These are phyloP conservation scores for Vitis rupestris DNA, from an alignment of 164 flowering plant genomes.

Conservation along the genomic window DNA sequence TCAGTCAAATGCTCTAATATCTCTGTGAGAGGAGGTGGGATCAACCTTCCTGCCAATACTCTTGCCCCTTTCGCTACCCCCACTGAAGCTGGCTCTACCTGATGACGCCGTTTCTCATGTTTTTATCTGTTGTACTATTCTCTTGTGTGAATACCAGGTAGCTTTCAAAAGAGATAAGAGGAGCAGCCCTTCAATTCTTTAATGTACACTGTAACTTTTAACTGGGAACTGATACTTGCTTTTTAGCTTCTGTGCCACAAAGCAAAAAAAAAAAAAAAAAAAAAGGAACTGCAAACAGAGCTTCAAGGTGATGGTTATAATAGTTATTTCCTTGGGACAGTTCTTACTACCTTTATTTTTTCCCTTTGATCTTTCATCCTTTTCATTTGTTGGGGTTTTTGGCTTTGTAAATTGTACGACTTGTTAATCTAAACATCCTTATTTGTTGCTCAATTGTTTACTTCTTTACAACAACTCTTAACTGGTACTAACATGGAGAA, in stretches of 20 bases:
- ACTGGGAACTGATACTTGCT: slow-evolving; percentile 25
- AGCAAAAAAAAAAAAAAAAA: slow-evolving; percentile 4
- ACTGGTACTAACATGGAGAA: neutral
- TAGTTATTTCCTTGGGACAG: slow-evolving; percentile 21
- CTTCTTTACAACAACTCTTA: neutral
- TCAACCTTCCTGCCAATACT: slow-evolving; percentile 32
- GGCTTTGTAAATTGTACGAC: slow-evolving; percentile 32
- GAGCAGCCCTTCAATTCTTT: slow-evolving; percentile 41
- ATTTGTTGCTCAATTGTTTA: neutral
- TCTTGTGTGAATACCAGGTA: slow-evolving; percentile 31
- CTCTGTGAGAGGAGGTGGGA: slow-evolving; percentile 44
- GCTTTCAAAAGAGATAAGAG: slow-evolving; percentile 23
- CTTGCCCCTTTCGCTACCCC: slow-evolving; percentile 46
- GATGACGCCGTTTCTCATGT: slow-evolving; percentile 15
- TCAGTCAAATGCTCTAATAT: slow-evolving; percentile 29
- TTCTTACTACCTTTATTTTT: slow-evolving; percentile 7
- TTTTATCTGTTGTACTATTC: slow-evolving; percentile 28
- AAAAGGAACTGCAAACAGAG: slow-evolving; percentile 16
- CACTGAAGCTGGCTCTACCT: slow-evolving; percentile 32
- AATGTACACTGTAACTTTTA: slow-evolving; percentile 50
- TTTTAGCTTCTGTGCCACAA: slow-evolving; percentile 25
- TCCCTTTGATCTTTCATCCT: neutral
- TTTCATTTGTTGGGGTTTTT: slow-evolving; percentile 1
- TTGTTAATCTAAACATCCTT: slow-evolving; percentile 16
- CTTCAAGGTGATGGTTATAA: slow-evolving; percentile 25